These are phyloP conservation scores for Talaromyces liani DNA, from an alignment of 495 filamentous ascomycete genomes.

Conservation along the genomic window DNA sequence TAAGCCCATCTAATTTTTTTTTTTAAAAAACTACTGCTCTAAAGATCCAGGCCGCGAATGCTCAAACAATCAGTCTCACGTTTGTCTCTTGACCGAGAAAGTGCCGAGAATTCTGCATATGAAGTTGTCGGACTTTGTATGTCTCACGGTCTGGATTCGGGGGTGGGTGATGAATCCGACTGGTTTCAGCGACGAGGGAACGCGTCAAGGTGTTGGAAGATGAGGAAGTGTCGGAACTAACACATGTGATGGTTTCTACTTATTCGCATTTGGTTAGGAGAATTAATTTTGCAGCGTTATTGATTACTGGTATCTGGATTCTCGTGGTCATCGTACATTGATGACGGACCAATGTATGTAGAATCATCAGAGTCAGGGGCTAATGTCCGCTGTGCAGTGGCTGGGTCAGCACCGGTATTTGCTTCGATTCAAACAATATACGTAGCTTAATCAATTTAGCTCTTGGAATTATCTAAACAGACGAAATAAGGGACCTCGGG, in stretches of 20 bases:
- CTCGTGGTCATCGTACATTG: background rate
- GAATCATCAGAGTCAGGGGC: background rate
- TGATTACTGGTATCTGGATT: background rate
- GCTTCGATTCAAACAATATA: background rate
- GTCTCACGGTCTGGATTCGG: background rate
- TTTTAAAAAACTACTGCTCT: background rate
- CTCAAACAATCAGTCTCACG: background rate
- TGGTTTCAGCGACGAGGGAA: background rate
- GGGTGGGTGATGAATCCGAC: background rate
- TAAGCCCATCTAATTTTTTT: background rate
- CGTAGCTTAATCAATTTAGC: background rate
- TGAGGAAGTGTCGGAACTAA: background rate
- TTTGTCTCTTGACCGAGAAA: background rate
- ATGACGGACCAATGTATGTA: background rate
- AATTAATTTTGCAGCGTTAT: background rate
- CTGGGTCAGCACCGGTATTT: background rate
- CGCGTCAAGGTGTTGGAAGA: background rate
- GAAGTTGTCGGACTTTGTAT: background rate
- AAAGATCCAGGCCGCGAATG: background rate
- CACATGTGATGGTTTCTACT: background rate
- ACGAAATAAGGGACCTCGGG: background rate
- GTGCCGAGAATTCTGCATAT: background rate
- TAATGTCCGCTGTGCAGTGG: background rate
- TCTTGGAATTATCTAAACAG: background rate
- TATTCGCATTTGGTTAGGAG: background rate